A percentile compares a stretch with the other conserved stretches of the same genome.
These are phyloP conservation scores for Orobanche coerulescens DNA, from an alignment of 257 asterid genomes.

Conservation along the genomic window DNA sequence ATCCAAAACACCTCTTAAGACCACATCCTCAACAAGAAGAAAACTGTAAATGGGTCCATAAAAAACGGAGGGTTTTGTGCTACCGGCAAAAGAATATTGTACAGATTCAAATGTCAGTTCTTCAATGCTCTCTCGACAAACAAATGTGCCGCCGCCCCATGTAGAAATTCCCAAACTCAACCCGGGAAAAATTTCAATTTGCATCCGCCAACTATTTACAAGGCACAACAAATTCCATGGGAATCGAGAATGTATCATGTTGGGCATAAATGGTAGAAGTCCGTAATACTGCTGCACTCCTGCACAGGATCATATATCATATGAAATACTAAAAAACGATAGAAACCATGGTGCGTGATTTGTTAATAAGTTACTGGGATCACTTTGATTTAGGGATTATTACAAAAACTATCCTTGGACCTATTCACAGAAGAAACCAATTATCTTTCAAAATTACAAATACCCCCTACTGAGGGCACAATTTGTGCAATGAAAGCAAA, in stretches of 20 bases:
- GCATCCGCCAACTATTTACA: constrained; percentile 33
- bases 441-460: too few relatives aligned
- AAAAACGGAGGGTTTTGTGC: constrained; percentile 43
- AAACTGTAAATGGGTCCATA: constrained; percentile 41
- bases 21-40: constrained; percentile 39
- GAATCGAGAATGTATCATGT: not conserved
- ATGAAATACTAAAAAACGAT: not conserved
- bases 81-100: constrained; percentile 33
- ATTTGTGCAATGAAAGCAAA: too few relatives aligned
- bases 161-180: constrained; percentile 24
- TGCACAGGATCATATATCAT: not conserved
- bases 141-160: constrained; percentile 33
- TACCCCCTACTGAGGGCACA: too few relatives aligned
- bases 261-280: constrained; percentile 2
- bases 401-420: too few relatives aligned
- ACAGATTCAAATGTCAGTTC: constrained; percentile 26
- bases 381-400: not conserved
- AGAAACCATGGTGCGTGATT: not conserved
- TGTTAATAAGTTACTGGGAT: not conserved
- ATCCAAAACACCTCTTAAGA: constrained; percentile 38
- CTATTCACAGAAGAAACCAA: too few relatives aligned
- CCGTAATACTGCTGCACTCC: constrained; percentile 1
- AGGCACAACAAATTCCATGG: constrained; percentile 11
- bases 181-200: constrained; percentile 19
- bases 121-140: constrained; percentile 12